Percentiles rank a stretch among this genome's conserved stretches.
These are phyloP conservation scores for Dactylis glomerata DNA, from an alignment of 176 grass and related monocot genomes.

Conservation along the genomic window DNA sequence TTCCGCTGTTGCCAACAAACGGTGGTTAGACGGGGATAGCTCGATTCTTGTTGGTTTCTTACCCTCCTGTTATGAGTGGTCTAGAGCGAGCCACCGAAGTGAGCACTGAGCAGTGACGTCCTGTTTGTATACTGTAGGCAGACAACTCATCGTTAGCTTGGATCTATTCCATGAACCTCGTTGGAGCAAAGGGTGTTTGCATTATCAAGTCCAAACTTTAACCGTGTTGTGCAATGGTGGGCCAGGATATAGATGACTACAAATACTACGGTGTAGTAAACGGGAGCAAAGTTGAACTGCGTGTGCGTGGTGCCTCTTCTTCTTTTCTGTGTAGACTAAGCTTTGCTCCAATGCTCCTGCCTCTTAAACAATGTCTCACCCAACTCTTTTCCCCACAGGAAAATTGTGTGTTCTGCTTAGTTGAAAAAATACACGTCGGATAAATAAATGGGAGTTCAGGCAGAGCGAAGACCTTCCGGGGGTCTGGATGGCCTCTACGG, in stretches of 20 bases:
- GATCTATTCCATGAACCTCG: not conserved
- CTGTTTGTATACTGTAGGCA: not conserved
- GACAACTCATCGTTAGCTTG: not conserved
- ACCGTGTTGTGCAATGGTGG: not conserved
- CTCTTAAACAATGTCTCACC: not conserved
- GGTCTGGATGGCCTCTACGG: conserved; percentile 54
- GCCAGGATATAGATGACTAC: not conserved
- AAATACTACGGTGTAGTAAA: not conserved
- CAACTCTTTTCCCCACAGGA: not conserved
- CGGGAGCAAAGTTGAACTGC: not conserved
- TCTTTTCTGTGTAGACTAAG: not conserved
- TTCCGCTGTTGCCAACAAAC: not conserved
- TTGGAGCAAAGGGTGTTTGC: not conserved
- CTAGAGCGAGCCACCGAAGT: not conserved
- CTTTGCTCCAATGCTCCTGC: not conserved
- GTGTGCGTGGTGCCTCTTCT: not conserved
- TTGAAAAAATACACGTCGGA: not conserved
- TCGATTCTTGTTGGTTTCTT: not conserved
- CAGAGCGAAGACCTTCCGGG: conserved; percentile 36
- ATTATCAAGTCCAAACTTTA: not conserved
- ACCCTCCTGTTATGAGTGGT: not conserved
- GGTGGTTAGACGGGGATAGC: not conserved
- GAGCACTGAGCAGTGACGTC: not conserved
- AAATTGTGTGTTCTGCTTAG: not conserved
- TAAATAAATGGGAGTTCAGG: conserved; percentile 48